Conservation (phyloP, 768 basidiomycete genomes). For the Mycena rosella region DNA sequence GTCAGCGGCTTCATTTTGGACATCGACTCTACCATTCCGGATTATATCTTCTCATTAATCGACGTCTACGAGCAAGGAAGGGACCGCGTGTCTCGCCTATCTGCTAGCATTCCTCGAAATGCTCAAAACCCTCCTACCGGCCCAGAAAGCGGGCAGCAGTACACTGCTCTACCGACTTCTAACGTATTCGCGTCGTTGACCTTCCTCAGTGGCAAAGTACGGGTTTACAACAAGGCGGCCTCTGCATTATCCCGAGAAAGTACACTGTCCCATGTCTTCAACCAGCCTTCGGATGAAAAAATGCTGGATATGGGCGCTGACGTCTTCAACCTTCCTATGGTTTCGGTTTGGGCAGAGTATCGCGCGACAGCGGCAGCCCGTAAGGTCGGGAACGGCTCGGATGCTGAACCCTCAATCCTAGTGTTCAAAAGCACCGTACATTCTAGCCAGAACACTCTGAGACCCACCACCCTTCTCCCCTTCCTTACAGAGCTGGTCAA, state of each 20-base stretch:
- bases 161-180: slow-evolving; percentile 63
- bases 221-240: slow-evolving; percentile 69
- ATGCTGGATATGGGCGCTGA: slow-evolving; percentile 69
- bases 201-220: slow-evolving; percentile 89
- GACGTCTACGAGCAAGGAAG: slow-evolving; percentile 89
- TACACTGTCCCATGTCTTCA: slow-evolving; percentile 48
- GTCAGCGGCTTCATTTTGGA: slow-evolving; percentile 91
- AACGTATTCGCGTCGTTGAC: slow-evolving; percentile 75
- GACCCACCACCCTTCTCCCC: slow-evolving; percentile 80
- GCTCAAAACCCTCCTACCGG: not conserved
- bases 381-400: slow-evolving; percentile 47
- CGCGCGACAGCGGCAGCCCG: slow-evolving; percentile 65
- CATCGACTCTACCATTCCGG: slow-evolving; percentile 83
- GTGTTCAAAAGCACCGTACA: slow-evolving; percentile 92
- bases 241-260: slow-evolving; percentile 55
- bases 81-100: slow-evolving; percentile 77
- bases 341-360: slow-evolving; percentile 89
- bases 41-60: slow-evolving; percentile 83
- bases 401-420: slow-evolving; percentile 68
- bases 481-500: slow-evolving; percentile 85
- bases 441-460: slow-evolving; percentile 86
- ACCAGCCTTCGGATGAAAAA: slow-evolving; percentile 66
- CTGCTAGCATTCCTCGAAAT: slow-evolving; percentile 65
- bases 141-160: slow-evolving; percentile 32
- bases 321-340: slow-evolving; percentile 77